Conservation (phyloP, 2,329 filamentous ascomycete genomes). For the Atkinsonella hypoxylon region DNA sequence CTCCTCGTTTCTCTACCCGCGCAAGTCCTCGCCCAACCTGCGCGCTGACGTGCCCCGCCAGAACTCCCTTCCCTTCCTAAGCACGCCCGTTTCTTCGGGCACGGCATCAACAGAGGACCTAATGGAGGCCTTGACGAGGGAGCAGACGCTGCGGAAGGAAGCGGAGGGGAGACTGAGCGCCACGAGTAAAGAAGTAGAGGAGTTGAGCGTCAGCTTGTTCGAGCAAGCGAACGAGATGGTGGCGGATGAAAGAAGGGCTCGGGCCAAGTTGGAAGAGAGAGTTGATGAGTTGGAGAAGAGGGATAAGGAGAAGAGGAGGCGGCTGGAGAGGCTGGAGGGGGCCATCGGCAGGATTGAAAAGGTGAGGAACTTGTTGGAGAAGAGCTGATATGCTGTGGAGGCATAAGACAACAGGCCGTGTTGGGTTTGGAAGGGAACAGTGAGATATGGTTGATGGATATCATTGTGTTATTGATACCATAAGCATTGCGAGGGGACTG, state of each 20-base stretch:
- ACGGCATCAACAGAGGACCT: constrained; percentile 34
- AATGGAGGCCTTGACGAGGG: constrained; percentile 51
- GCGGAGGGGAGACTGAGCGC: constrained; percentile 57
- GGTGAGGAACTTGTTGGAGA: constrained; percentile 48
- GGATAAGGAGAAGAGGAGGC: constrained; percentile 55
- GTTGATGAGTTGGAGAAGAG: constrained; percentile 56
- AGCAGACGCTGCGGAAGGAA: constrained; percentile 52
- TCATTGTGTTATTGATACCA: too few relatives aligned
- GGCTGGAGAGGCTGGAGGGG: constrained; percentile 59
- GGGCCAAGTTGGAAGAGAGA: constrained; percentile 59
- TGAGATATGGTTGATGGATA: too few relatives aligned
- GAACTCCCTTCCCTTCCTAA: neutral
- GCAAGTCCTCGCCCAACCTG: constrained; percentile 26
- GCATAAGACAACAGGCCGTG: too few relatives aligned
- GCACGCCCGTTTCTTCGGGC: constrained; percentile 1
- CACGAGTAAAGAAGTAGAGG: constrained; percentile 64
- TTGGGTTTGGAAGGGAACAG: too few relatives aligned
- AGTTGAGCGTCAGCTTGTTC: constrained; percentile 63
- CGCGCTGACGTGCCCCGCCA: constrained; percentile 9
- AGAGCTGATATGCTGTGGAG: constrained; percentile 8
- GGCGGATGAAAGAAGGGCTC: constrained; percentile 57
- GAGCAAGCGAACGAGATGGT: constrained; percentile 85
- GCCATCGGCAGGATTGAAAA: constrained; percentile 61
- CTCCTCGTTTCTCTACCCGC: constrained; percentile 32
- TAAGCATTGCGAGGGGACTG: too few relatives aligned